phyloP scores from a whole-genome alignment of 2,329 filamentous ascomycete genomes.

The Myriangium duriaei region DNA sequence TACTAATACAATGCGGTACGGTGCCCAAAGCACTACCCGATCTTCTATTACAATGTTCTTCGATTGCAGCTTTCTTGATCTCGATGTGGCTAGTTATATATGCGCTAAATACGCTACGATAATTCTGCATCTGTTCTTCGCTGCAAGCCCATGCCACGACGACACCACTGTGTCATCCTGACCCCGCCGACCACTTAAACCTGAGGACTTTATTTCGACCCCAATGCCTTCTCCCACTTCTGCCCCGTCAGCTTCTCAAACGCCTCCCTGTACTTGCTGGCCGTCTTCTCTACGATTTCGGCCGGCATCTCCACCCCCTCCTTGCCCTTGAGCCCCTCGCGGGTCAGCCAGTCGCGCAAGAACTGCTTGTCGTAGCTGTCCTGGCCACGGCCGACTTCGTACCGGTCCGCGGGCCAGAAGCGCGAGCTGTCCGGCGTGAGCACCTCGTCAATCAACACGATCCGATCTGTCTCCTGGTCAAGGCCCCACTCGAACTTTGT shows the following conservation, averaged over 20 bases:
- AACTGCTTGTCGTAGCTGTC: slow-evolving; percentile 71
- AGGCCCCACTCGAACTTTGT: slow-evolving; percentile 69
- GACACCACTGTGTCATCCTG: too few relatives aligned
- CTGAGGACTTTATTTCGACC: neutral
- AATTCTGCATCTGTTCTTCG: too few relatives aligned
- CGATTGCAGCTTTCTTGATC: too few relatives aligned
- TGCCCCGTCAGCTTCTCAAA: slow-evolving; percentile 56
- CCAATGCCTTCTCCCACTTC: slow-evolving; percentile 25
- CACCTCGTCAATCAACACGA: slow-evolving; percentile 73
- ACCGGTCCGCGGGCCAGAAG: slow-evolving; percentile 70
- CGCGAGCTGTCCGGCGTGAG: slow-evolving; percentile 64
- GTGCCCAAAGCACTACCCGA: too few relatives aligned
- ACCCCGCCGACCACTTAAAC: too few relatives aligned
- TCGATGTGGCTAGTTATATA: too few relatives aligned
- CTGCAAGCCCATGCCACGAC: too few relatives aligned
- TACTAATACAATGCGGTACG: slow-evolving; percentile 3
- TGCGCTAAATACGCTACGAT: neutral
- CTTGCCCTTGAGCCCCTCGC: slow-evolving; percentile 61
- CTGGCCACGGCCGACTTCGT: slow-evolving; percentile 61
- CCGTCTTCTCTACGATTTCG: slow-evolving; percentile 57
- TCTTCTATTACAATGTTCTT: too few relatives aligned
- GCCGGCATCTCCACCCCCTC: slow-evolving; percentile 59
- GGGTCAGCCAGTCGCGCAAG: slow-evolving; percentile 69
- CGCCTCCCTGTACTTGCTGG: slow-evolving; percentile 62
- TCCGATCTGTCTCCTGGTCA: slow-evolving; percentile 45